These are phyloP conservation scores for Aspergillus versicolor DNA, from an alignment of 2,329 filamentous ascomycete genomes.

Conservation along the genomic window DNA sequence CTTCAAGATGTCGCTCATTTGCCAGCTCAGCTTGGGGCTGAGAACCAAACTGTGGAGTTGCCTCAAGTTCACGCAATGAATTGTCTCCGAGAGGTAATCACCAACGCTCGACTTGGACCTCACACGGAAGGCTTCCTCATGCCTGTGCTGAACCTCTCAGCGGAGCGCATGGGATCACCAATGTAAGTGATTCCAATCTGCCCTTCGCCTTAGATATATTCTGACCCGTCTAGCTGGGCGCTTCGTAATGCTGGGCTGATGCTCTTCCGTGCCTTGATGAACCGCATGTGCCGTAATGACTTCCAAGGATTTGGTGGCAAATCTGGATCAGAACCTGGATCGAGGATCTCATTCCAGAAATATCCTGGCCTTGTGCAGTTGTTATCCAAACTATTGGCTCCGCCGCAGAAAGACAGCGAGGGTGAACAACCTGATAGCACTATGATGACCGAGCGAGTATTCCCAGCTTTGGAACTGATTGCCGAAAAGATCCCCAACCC, in stretches of 20 bases:
- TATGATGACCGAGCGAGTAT: slow-evolving; percentile 43
- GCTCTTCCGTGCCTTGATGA: slow-evolving; percentile 81
- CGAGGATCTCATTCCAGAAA: slow-evolving; percentile 41
- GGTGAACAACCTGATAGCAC: slow-evolving; percentile 26
- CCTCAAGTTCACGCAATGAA: slow-evolving; percentile 95
- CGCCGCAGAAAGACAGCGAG: slow-evolving; percentile 19
- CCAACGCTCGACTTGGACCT: slow-evolving; percentile 71
- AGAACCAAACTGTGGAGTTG: slow-evolving; percentile 55
- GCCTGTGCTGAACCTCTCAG: slow-evolving; percentile 74
- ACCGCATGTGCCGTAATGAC: slow-evolving; percentile 52
- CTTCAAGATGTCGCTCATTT: slow-evolving; percentile 39
- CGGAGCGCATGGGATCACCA: slow-evolving; percentile 72
- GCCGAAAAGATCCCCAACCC: slow-evolving; percentile 42
- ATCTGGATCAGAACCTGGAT: slow-evolving; percentile 45
- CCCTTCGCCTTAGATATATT: neutral
- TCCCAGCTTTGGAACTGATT: slow-evolving; percentile 48
- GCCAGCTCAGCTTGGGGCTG: slow-evolving; percentile 28
- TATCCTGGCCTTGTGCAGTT: slow-evolving; percentile 40
- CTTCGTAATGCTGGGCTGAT: slow-evolving; percentile 92
- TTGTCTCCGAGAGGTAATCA: slow-evolving; percentile 88
- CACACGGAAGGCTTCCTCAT: slow-evolving; percentile 73
- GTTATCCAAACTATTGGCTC: slow-evolving; percentile 35
- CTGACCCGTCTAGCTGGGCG: slow-evolving; percentile 65
- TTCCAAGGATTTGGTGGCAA: slow-evolving; percentile 49
- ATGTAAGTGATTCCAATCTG: slow-evolving; percentile 53